Base-by-base conservation (phyloP, 2,329 filamentous ascomycete genomes). In the Nigrospora osmanthi region DNA sequence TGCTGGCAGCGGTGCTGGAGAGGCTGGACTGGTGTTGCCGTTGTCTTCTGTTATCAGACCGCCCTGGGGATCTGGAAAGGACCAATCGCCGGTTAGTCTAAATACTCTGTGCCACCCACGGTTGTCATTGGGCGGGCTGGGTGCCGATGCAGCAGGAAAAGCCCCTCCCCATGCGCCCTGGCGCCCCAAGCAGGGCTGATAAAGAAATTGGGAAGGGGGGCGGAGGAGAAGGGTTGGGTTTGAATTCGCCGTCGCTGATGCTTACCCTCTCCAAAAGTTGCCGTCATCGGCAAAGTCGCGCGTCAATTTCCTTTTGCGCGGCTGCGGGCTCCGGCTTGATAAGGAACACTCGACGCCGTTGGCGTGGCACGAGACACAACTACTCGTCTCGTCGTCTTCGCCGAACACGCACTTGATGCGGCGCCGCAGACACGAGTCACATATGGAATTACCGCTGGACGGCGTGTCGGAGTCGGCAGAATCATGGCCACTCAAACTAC, bases 341-440 rank as follows among this genome's bases (percentile, higher is more conserved):
- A 90, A 81, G 37, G 87, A 90, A 66, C 87, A 93, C 54, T 88
- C 83, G 59, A 87, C 79, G 57, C 83, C 84, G 65, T 84, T 83
- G 61, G 83, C 81, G 60, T 87, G 83, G 66, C 88, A 94, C 51
- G 87, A 74, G 50, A 88, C 76, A 65, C 88, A 93, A 46, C 45
- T 37, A 53, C 76, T 71, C 35, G 74, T 73, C 55, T 86, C 80
- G 52, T 84, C 84, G 61, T 91, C 86, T 59, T 89, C 83, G 53
- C 67, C 69, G 60, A 87, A 78, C 50, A 89, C 81, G 67, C 88
- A 93, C 66, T 83, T 83, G 57, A 80, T 80, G 62, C 87, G 85
- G 53, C 85, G 79, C 63, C 78, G 75, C 51, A 83, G 75, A 64
- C 88, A 93, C 48, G 84, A 80, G 68, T 89, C 84, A 65, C 85